phyloP scores from a whole-genome alignment of 768 basidiomycete genomes.

The Trametes coccinea region DNA sequence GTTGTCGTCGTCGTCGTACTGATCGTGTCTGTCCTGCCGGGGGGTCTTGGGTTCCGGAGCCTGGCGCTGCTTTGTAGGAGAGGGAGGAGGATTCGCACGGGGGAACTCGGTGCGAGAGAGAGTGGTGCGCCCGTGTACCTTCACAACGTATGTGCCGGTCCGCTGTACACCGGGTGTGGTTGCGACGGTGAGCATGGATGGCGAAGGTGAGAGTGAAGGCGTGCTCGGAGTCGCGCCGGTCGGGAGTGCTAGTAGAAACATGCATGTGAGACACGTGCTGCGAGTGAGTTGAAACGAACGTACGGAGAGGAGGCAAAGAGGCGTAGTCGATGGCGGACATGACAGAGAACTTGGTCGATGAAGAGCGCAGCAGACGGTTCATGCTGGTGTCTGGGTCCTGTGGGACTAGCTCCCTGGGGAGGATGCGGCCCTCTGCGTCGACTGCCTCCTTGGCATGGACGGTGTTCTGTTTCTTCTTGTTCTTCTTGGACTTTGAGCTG shows the following conservation, averaged over 20 bases:
- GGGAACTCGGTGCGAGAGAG: conserved; percentile 68
- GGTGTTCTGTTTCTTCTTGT: conserved; percentile 33
- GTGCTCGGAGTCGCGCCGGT: conserved; percentile 2
- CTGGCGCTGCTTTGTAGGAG: conserved; percentile 24
- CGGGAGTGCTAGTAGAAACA: conserved; percentile 38
- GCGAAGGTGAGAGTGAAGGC: conserved; percentile 16
- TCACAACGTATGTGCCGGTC: conserved; percentile 71
- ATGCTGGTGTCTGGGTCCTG: conserved; percentile 48
- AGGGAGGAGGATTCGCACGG: conserved; percentile 49
- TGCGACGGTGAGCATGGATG: conserved; percentile 16
- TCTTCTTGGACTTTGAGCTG: conserved; percentile 59
- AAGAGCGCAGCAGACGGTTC: conserved; percentile 63
- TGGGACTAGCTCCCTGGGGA: conserved; percentile 21
- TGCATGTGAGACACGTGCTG: conserved; percentile 3
- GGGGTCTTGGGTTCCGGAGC: conserved; percentile 29
- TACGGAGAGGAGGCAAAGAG: conserved; percentile 69
- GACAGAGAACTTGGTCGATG: conserved; percentile 64
- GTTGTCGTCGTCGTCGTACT: conserved; percentile 25
- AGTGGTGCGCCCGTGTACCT: conserved; percentile 62
- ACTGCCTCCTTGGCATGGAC: conserved; percentile 26
- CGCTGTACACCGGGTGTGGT: conserved; percentile 47
- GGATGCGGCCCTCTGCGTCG: conserved; percentile 27
- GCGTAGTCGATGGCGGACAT: conserved; percentile 57
- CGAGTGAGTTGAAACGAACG: conserved; percentile 33
- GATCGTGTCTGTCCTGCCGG: conserved; percentile 11